These are phyloP conservation scores for Petunia axillaris DNA, from an alignment of 257 asterid genomes.

Conservation along the genomic window DNA sequence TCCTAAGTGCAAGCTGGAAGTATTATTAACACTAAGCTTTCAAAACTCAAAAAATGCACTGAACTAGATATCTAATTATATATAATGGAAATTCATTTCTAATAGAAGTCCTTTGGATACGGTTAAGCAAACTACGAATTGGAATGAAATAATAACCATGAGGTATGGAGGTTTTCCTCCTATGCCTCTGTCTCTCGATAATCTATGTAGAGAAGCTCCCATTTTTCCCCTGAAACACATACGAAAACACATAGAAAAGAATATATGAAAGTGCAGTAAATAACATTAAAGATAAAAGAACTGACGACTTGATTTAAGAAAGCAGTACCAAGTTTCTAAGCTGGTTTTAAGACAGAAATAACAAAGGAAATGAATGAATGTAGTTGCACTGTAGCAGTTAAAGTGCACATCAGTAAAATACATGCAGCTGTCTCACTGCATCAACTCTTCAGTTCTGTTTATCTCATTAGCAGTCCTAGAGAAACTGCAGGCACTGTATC, in stretches of 20 bases:
- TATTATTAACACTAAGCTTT: background rate
- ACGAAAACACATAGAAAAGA: background rate
- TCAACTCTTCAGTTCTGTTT: background rate
- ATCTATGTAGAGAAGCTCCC: slow-evolving; percentile 73
- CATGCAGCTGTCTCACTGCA: background rate
- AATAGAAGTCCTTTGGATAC: background rate
- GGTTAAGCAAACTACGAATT: background rate
- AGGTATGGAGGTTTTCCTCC: slow-evolving; percentile 79
- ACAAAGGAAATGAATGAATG: slow-evolving; percentile 17
- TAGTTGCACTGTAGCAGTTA: background rate
- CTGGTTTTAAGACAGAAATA: slow-evolving; percentile 16
- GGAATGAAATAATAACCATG: slow-evolving; percentile 41
- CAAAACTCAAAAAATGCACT: background rate
- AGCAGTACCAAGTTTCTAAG: background rate
- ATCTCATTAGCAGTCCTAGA: background rate
- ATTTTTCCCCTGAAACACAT: slow-evolving; percentile 66
- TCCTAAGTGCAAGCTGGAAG: background rate
- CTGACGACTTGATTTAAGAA: background rate
- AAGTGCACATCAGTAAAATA: background rate
- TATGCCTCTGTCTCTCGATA: slow-evolving; percentile 46
- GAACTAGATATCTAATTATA: background rate
- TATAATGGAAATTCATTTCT: background rate
- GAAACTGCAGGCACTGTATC: background rate
- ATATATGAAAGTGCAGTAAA: slow-evolving; percentile 4
- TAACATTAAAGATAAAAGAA: background rate